phyloP scores from a whole-genome alignment of 139 green algal genomes.

The Chlorella vulgaris region DNA sequence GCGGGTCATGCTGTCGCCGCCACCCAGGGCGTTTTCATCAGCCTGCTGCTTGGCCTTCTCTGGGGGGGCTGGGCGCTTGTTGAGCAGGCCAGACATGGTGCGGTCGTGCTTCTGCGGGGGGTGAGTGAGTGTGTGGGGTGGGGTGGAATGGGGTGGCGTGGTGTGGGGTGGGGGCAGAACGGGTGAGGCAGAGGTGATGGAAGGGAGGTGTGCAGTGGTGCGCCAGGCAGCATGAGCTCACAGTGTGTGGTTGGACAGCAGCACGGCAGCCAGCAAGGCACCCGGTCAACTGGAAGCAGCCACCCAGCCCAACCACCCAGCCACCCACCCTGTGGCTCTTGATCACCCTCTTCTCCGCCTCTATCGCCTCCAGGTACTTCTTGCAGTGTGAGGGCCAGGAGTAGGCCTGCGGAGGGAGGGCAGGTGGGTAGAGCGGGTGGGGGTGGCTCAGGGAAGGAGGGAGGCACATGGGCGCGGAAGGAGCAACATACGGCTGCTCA shows the following conservation, averaged over 20 bases:
- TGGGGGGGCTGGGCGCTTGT: constrained; percentile 11
- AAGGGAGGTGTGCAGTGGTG: too few relatives aligned
- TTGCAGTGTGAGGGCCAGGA: constrained; percentile 88
- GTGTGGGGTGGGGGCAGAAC: background rate
- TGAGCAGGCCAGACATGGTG: constrained; percentile 45
- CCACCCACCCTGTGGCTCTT: constrained; percentile 37
- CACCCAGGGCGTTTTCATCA: constrained; percentile 10
- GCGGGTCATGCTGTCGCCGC: constrained; percentile 16
- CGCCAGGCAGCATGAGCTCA: too few relatives aligned
- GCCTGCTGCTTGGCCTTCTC: constrained; percentile 20
- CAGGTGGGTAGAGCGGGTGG: too few relatives aligned
- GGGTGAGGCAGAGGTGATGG: background rate
- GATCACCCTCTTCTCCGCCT: constrained; percentile 55
- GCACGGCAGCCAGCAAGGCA: too few relatives aligned
- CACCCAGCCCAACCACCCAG: too few relatives aligned
- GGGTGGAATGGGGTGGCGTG: background rate
- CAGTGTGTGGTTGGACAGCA: too few relatives aligned
- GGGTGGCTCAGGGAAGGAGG: background rate
- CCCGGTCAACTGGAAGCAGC: too few relatives aligned
- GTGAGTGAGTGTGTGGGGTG: background rate
- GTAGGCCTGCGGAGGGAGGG: constrained; percentile 62
- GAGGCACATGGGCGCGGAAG: too few relatives aligned
- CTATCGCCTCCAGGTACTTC: constrained; percentile 72
- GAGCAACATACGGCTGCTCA: too few relatives aligned
- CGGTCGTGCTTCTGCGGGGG: constrained; percentile 38